Evolutionary conservation across 1,139 yeast genomes (phyloP).

Genomic region (Debaryomyces subglobosus): DNA sequence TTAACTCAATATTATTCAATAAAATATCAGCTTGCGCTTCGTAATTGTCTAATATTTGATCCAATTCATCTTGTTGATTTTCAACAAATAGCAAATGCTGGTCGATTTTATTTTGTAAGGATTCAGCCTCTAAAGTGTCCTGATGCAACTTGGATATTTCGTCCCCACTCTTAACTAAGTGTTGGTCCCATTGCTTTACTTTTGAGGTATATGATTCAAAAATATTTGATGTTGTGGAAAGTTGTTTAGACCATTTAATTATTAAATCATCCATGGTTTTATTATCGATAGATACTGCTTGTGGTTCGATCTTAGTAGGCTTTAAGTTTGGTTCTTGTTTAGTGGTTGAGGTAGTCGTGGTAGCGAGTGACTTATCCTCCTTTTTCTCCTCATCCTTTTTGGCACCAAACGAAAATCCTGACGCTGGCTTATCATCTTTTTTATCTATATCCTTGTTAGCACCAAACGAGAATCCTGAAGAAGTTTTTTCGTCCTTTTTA

Average conservation of each 20-base stretch:
- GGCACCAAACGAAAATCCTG: conserved; percentile 28
- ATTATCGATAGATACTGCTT: conserved; percentile 81
- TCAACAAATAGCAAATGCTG: conserved; percentile 85
- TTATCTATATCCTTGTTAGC: conserved; percentile 23
- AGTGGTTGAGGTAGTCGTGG: conserved; percentile 18
- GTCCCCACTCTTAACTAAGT: conserved; percentile 82
- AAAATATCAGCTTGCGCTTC: conserved; percentile 80
- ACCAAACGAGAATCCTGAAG: conserved; percentile 29
- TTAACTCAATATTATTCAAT: conserved; percentile 46
- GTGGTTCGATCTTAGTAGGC: conserved; percentile 59
- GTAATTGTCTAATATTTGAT: conserved; percentile 76
- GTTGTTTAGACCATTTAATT: conserved; percentile 89
- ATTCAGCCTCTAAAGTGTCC: conserved; percentile 82
- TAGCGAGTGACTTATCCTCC: conserved; percentile 12
- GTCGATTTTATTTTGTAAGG: conserved; percentile 81
- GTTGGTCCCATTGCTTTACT: conserved; percentile 83
- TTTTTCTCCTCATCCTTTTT: conserved; percentile 24
- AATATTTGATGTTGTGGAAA: conserved; percentile 70
- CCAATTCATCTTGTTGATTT: conserved; percentile 91
- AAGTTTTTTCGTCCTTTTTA: conserved; percentile 24
- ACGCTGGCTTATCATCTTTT: conserved; percentile 22
- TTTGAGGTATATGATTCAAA: conserved; percentile 79
- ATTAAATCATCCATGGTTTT: conserved; percentile 92
- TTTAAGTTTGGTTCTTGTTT: conserved; percentile 36
- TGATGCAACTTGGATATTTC: conserved; percentile 78